phyloP scores from a whole-genome alignment of 495 filamentous ascomycete genomes.

The Acidomyces sp. region DNA sequence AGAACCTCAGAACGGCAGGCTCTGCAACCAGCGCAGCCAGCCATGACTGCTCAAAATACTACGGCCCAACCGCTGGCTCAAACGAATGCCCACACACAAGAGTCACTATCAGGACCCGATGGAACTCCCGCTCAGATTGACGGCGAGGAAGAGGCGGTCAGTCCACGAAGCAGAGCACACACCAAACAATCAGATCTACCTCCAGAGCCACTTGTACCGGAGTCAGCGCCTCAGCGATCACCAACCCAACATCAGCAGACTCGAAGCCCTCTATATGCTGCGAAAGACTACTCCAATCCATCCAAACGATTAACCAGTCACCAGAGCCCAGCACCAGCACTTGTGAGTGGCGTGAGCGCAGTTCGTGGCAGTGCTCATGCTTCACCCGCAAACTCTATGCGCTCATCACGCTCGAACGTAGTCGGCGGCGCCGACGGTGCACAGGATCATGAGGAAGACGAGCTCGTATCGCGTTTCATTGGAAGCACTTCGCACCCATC shows the following conservation, averaged over 20 bases:
- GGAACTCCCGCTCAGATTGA: conserved; percentile 10
- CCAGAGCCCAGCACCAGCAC: conserved; percentile 11
- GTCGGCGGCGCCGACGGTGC: conserved; percentile 13
- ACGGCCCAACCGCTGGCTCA: background rate
- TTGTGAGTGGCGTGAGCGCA: conserved; percentile 15
- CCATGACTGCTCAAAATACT: background rate
- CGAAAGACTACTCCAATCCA: conserved; percentile 13
- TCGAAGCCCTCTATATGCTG: conserved; percentile 7
- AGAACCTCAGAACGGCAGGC: conserved; percentile 6
- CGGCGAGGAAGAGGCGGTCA: conserved; percentile 1
- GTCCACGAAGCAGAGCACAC: background rate
- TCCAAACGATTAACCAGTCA: conserved; percentile 7
- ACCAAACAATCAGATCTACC: background rate
- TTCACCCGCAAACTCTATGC: conserved; percentile 14
- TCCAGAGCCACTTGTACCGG: background rate
- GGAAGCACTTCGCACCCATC: conserved; percentile 15
- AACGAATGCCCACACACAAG: background rate
- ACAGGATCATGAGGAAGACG: conserved; percentile 4
- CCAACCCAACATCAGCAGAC: background rate
- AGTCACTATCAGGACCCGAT: conserved; percentile 5
- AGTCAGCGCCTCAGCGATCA: background rate
- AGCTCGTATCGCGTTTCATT: conserved; percentile 18
- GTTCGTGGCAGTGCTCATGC: conserved; percentile 5
- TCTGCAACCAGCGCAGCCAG: conserved; percentile 2
- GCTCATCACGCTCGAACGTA: conserved; percentile 7